A percentile compares a stretch with the other conserved stretches of the same genome.
phyloP scores from a whole-genome alignment of 305 asterid species.

The Stenogyne calaminthoides region DNA sequence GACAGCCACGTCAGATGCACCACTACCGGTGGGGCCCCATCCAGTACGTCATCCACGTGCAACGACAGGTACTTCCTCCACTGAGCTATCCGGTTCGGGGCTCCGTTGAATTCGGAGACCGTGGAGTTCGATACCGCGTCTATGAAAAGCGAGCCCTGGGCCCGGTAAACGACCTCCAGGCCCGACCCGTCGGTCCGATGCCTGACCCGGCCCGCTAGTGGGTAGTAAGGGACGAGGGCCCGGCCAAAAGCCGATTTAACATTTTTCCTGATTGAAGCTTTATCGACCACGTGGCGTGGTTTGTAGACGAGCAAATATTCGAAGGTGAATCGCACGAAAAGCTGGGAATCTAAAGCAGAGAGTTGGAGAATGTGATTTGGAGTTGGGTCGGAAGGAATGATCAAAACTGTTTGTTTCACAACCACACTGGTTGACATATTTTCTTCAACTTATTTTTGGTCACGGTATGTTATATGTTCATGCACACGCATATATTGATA shows the following conservation, averaged over 20 bases:
- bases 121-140: slow-evolving; percentile 43
- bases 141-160: slow-evolving; percentile 61
- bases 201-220: slow-evolving; percentile 66
- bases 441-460: not conserved
- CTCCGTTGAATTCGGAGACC: slow-evolving; percentile 40
- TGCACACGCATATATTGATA: too few species aligned
- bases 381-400: slow-evolving; percentile 53
- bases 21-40: slow-evolving; percentile 63
- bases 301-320: slow-evolving; percentile 60
- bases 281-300: slow-evolving; percentile 33
- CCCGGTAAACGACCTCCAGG: slow-evolving; percentile 61
- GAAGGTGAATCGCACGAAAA: slow-evolving; percentile 62
- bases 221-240: slow-evolving; percentile 67
- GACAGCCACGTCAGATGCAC: slow-evolving; percentile 75
- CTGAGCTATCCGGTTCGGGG: slow-evolving; percentile 38
- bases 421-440: slow-evolving; percentile 40
- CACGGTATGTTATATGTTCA: not conserved
- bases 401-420: slow-evolving; percentile 47
- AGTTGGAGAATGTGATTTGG: slow-evolving; percentile 56
- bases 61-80: slow-evolving; percentile 59
- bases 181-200: slow-evolving; percentile 51
- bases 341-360: slow-evolving; percentile 72
- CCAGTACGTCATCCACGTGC: slow-evolving; percentile 50
- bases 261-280: slow-evolving; percentile 25
- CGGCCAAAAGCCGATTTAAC: slow-evolving; percentile 49